Conservation (phyloP, 1,284 basidiomycete genomes). For the Trichosporon faecale region DNA sequence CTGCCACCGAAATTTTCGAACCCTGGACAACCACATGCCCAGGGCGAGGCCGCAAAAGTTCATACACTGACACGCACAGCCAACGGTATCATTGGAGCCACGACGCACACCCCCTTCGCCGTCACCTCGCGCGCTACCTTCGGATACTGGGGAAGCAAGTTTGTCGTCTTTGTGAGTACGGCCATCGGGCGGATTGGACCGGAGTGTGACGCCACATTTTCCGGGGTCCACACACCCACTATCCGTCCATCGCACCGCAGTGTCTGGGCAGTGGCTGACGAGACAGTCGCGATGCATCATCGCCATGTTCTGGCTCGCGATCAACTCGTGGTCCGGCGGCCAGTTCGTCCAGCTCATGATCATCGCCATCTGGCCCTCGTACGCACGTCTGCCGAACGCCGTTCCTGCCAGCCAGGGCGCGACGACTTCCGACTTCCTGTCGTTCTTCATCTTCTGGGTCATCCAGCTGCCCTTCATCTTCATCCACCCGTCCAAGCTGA, state of each 20-base stretch:
- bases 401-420: slow-evolving; percentile 62
- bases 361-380: slow-evolving; percentile 72
- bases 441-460: slow-evolving; percentile 75
- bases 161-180: slow-evolving; percentile 52
- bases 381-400: slow-evolving; percentile 62
- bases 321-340: slow-evolving; percentile 57
- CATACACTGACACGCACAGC: slow-evolving; percentile 22
- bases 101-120: slow-evolving; percentile 66
- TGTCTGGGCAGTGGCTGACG: slow-evolving; percentile 49
- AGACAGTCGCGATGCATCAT: slow-evolving; percentile 62
- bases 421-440: slow-evolving; percentile 60
- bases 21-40: not conserved
- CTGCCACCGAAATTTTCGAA: not conserved
- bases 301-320: slow-evolving; percentile 74
- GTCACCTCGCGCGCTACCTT: slow-evolving; percentile 71
- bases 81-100: slow-evolving; percentile 69
- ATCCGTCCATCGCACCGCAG: not conserved
- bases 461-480: slow-evolving; percentile 62
- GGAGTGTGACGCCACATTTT: not conserved
- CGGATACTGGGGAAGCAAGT: slow-evolving; percentile 62
- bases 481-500: slow-evolving; percentile 69
- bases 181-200: not conserved
- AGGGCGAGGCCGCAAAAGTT: not conserved
- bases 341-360: slow-evolving; percentile 58
- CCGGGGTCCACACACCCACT: not conserved